These are phyloP conservation scores for Vanrija pseudolonga DNA, from an alignment of 1,284 basidiomycete genomes.

Conservation along the genomic window DNA sequence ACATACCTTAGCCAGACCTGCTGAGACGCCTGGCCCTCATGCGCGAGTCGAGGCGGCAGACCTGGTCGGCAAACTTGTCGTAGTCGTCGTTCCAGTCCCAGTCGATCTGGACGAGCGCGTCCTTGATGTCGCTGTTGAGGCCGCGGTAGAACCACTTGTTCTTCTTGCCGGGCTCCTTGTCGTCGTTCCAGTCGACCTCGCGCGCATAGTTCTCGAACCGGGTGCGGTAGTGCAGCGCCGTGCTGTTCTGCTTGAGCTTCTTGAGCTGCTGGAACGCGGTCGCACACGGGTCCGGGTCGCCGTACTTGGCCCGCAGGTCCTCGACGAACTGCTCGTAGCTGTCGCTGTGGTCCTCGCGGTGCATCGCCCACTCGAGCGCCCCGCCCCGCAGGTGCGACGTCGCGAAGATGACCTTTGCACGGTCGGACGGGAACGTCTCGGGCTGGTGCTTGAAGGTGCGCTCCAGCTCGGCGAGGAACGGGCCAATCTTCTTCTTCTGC, in stretches of 20 bases:
- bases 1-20: no score
- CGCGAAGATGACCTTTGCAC: constrained; percentile 10
- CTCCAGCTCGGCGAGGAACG: constrained; percentile 13
- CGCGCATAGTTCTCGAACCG: constrained; percentile 8
- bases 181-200: constrained; percentile 5
- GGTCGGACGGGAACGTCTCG: constrained; percentile 1
- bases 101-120: constrained; percentile 7
- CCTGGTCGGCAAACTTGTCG: constrained; percentile 7
- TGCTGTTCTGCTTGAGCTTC: constrained; percentile 19
- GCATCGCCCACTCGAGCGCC: constrained; percentile 17
- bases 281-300: constrained; percentile 16
- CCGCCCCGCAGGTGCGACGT: constrained; percentile 13
- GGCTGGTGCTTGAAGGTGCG: constrained; percentile 9
- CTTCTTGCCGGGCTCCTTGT: constrained; percentile 6
- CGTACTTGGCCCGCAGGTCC: constrained; percentile 10
- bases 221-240: not conserved
- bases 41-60: no score
- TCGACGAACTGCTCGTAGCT: constrained; percentile 6
- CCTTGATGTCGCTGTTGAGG: constrained; percentile 17
- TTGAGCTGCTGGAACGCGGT: constrained; percentile 17
- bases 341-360: constrained; percentile 8
- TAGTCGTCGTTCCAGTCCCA: constrained; percentile 19
- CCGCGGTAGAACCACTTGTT: constrained; percentile 22
- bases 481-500: constrained; percentile 6
- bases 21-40: no score